A percentile compares a stretch with the other conserved stretches of the same genome.
Evolutionary conservation across 2,329 filamentous ascomycete species (phyloP).

Genomic region (Rhynchosporium agropyri): DNA sequence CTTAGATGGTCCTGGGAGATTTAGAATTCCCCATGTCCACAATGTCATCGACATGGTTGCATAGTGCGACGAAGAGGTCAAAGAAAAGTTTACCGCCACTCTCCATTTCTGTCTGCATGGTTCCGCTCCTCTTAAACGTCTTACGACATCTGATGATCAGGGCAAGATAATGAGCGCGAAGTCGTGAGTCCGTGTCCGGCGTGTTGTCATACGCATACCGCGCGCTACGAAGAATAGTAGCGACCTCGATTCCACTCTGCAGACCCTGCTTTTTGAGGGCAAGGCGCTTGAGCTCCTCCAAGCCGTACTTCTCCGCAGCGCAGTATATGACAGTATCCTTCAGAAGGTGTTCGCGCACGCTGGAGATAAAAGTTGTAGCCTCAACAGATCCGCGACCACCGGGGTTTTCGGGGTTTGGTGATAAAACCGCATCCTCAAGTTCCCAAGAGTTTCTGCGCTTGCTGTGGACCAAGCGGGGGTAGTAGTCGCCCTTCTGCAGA

Average conservation of each 20-base stretch:
- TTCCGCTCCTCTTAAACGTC: conserved; percentile 97
- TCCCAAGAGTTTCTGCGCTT: conserved; percentile 86
- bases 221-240: conserved; percentile 86
- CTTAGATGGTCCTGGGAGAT: conserved; percentile 57
- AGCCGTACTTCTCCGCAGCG: conserved; percentile 83
- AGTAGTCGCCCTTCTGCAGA: conserved; percentile 48
- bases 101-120: conserved; percentile 99
- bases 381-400: conserved; percentile 67
- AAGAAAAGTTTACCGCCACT: conserved; percentile 91
- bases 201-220: conserved; percentile 96
- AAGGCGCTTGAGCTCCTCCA: conserved; percentile 90
- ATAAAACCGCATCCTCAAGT: conserved; percentile 71
- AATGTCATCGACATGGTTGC: conserved; percentile 97
- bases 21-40: conserved; percentile 72
- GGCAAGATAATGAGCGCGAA: conserved; percentile 96
- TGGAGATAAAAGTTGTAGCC: conserved; percentile 76
- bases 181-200: conserved; percentile 85
- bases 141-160: conserved; percentile 96
- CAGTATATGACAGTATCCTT: conserved; percentile 96
- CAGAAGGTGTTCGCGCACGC: conserved; percentile 75
- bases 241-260: conserved; percentile 86
- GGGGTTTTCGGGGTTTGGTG: conserved; percentile 57
- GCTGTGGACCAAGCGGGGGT: conserved; percentile 84
- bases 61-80: conserved; percentile 97
- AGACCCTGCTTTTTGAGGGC: conserved; percentile 93